Evolutionary conservation across 2,329 filamentous ascomycete species (phyloP).

Genomic region (Pyricularia pennisetigena): DNA sequence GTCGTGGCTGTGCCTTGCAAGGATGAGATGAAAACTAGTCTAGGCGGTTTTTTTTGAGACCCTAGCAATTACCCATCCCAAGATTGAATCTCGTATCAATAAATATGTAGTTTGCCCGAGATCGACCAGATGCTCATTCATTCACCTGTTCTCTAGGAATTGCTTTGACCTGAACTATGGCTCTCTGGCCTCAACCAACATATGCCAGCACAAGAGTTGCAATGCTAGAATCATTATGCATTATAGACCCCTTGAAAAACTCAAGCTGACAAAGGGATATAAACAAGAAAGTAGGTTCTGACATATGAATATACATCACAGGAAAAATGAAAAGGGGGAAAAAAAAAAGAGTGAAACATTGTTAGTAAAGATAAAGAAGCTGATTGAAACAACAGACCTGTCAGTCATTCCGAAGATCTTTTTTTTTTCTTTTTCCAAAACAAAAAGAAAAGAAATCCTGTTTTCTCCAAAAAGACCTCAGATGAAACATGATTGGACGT

Average conservation of each 20-base stretch:
- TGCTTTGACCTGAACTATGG: not conserved
- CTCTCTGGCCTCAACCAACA: not conserved
- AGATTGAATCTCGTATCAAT: not conserved
- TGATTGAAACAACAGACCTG: not conserved
- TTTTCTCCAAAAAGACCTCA: not conserved
- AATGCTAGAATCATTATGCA: not conserved
- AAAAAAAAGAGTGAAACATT: not conserved
- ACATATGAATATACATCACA: not conserved
- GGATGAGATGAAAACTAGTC: not conserved
- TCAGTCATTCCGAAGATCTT: not conserved
- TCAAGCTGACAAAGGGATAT: not conserved
- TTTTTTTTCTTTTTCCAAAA: not conserved
- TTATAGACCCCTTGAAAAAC: not conserved
- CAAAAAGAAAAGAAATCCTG: not conserved
- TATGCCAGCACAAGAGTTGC: not conserved
- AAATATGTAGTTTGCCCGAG: not conserved
- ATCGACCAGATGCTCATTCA: not conserved
- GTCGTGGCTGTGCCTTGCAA: not conserved
- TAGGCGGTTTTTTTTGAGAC: no score
- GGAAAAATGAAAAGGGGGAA: not conserved
- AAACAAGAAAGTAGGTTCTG: not conserved
- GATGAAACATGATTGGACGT: not conserved
- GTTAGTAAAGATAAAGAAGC: not conserved
- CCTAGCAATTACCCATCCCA: not conserved
- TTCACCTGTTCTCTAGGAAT: not conserved